Evolutionary conservation across 345 rosid species (phyloP).

Genomic region (Arabidopsis arenosa): DNA sequence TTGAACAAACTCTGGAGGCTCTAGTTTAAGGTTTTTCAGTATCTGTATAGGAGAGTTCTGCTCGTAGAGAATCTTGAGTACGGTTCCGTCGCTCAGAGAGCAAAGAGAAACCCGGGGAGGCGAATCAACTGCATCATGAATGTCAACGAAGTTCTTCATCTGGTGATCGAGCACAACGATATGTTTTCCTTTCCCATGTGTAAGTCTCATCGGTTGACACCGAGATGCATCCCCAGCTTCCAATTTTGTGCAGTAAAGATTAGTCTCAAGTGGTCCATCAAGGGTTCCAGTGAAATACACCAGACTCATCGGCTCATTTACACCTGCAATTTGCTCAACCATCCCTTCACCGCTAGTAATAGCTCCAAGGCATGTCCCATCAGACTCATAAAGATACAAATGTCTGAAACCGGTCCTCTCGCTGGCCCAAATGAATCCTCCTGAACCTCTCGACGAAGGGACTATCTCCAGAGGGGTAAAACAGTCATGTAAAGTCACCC

Average conservation of each 20-base stretch:
- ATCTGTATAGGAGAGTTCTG: conserved; percentile 59
- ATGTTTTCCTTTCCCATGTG: conserved; percentile 88
- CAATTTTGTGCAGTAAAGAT: conserved; percentile 70
- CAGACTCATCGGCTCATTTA: conserved; percentile 68
- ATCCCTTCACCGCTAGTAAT: conserved; percentile 90
- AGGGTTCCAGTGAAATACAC: conserved; percentile 84
- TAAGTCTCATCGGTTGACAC: conserved; percentile 67
- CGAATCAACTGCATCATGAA: conserved; percentile 78
- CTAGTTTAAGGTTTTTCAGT: conserved; percentile 63
- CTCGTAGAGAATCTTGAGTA: conserved; percentile 70
- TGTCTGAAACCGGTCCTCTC: conserved; percentile 90
- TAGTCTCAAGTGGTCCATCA: conserved; percentile 78
- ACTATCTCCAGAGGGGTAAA: conserved; percentile 82
- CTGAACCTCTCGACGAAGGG: conserved; percentile 51
- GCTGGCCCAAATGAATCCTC: conserved; percentile 96
- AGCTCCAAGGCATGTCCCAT: conserved; percentile 77
- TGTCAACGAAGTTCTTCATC: conserved; percentile 81
- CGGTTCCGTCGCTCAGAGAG: conserved; percentile 66
- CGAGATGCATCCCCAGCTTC: conserved; percentile 48
- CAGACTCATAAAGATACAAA: conserved; percentile 76
- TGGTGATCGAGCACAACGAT: conserved; percentile 80
- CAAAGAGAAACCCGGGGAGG: conserved; percentile 75
- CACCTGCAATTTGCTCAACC: conserved; percentile 90
- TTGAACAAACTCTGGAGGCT: conserved; percentile 78
- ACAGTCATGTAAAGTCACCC: conserved; percentile 94